Conservation (phyloP, 2,329 filamentous ascomycete genomes). For the Calonectria pseudoturangicola region DNA sequence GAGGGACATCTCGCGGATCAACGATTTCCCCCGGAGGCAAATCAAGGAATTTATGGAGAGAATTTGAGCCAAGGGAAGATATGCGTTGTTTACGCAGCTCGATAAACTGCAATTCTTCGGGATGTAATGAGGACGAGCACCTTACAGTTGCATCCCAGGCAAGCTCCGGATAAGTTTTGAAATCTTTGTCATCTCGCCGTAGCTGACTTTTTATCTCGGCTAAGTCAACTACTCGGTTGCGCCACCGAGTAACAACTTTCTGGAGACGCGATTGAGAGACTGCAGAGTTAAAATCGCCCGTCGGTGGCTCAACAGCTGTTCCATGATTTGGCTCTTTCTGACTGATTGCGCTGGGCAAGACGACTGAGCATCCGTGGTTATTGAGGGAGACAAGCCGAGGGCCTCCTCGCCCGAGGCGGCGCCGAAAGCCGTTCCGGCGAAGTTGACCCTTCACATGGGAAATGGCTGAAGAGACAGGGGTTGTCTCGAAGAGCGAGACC, state of each 20-base stretch:
- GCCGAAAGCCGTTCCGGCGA: background rate
- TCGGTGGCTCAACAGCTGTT: background rate
- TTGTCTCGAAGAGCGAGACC: conserved; percentile 48
- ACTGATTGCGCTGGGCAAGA: background rate
- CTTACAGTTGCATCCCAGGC: conserved; percentile 47
- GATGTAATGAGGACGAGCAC: conserved; percentile 40
- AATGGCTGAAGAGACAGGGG: conserved; percentile 45
- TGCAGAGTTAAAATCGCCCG: background rate
- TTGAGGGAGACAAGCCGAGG: background rate
- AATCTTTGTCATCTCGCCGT: conserved; percentile 40
- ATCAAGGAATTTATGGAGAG: conserved; percentile 40
- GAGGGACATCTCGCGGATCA: conserved; percentile 46
- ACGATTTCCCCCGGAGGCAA: conserved; percentile 38
- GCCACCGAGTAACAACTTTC: conserved; percentile 41
- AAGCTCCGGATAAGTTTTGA: conserved; percentile 45
- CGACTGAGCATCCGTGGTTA: conserved; percentile 5
- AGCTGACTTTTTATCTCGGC: conserved; percentile 41
- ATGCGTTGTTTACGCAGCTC: conserved; percentile 40
- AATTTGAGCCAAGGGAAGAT: conserved; percentile 39
- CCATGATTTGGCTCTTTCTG: background rate
- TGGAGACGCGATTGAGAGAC: background rate
- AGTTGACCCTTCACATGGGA: conserved; percentile 34
- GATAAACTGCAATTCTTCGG: conserved; percentile 42
- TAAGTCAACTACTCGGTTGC: conserved; percentile 43
- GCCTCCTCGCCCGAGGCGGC: background rate